A percentile compares a stretch with the other conserved stretches of the same genome.
Evolutionary conservation across 306 rosid species (phyloP).

Genomic region (cucumber (Cucumis sativus)): Cucumber_9930_V3 NC_026657.2:8863001-8863500

Average conservation of each 20-base stretch:
- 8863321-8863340: not conserved
- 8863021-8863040: constrained; percentile 80
- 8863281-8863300: not conserved
- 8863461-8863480: not conserved
- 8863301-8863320: not conserved
- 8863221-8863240: not conserved
- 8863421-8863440: not conserved
- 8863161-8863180: constrained; percentile 57
- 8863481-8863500: constrained; percentile 3
- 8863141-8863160: constrained; percentile 70
- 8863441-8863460: not conserved
- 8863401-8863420: not conserved
- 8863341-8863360: not conserved
- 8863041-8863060: constrained; percentile 83
- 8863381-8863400: not conserved
- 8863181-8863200: constrained; percentile 12
- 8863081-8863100: constrained; percentile 96
- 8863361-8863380: not conserved
- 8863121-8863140: constrained; percentile 86
- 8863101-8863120: constrained; percentile 94
- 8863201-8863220: not conserved
- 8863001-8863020: constrained; percentile 50
- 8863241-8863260: not conserved
- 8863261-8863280: not conserved
- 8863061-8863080: constrained; percentile 94